These are phyloP conservation scores for Colletotrichum endophyticum DNA, from an alignment of 2,329 filamentous ascomycete genomes.

Conservation along the genomic window DNA sequence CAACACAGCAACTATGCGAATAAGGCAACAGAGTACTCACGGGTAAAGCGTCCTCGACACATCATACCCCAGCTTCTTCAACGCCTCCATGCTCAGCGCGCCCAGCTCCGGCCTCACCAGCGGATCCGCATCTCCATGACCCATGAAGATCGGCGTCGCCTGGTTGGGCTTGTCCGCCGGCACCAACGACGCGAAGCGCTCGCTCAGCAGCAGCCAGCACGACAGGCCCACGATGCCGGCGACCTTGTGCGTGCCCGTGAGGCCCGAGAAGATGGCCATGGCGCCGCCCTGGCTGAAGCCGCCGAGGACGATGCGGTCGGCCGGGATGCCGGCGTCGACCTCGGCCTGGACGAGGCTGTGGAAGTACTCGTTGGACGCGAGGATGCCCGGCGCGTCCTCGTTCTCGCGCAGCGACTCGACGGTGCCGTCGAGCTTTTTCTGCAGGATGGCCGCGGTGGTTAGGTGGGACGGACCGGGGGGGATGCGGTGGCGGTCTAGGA, in stretches of 20 bases:
- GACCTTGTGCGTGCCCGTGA: slow-evolving; percentile 76
- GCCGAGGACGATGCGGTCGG: slow-evolving; percentile 83
- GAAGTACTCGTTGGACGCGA: slow-evolving; percentile 76
- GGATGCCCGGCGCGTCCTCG: slow-evolving; percentile 77
- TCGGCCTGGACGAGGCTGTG: slow-evolving; percentile 81
- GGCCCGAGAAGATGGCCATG: slow-evolving; percentile 80
- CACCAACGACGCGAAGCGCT: slow-evolving; percentile 47
- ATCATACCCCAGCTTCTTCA: slow-evolving; percentile 74
- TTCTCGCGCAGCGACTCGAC: slow-evolving; percentile 34
- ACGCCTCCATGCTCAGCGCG: slow-evolving; percentile 65
- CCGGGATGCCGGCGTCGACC: slow-evolving; percentile 79
- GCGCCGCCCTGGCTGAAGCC: slow-evolving; percentile 89
- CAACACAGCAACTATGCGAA: no score
- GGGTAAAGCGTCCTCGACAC: slow-evolving; percentile 79
- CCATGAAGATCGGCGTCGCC: slow-evolving; percentile 86
- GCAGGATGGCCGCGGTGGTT: neutral
- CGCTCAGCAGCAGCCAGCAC: slow-evolving; percentile 74
- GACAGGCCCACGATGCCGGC: slow-evolving; percentile 90
- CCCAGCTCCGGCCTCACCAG: slow-evolving; percentile 76
- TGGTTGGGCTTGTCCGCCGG: slow-evolving; percentile 59
- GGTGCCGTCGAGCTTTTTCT: slow-evolving; percentile 34
- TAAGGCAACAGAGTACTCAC: slow-evolving; percentile 44
- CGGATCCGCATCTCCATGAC: slow-evolving; percentile 80
- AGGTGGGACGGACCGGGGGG: neutral
- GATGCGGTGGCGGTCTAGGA: neutral